A percentile compares a stretch with the other conserved stretches of the same genome.
phyloP scores from a whole-genome alignment of 129 eudicot species.

The Smallanthus sonchifolius region DNA sequence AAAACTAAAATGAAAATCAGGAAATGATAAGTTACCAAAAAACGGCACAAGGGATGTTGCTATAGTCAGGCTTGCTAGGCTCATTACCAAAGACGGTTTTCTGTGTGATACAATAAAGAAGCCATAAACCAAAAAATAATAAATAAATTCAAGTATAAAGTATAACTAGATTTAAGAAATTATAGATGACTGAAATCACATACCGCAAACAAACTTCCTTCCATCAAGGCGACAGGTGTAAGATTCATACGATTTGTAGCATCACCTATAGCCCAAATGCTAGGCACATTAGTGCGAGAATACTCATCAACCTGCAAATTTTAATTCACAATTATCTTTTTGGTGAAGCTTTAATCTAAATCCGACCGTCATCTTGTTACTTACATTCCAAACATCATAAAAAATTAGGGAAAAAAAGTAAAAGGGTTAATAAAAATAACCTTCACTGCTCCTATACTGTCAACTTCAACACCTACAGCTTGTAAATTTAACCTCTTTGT shows the following conservation, averaged over 20 bases:
- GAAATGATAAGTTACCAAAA: slow-evolving; percentile 57
- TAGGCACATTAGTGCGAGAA: slow-evolving; percentile 77
- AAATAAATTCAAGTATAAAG: not conserved
- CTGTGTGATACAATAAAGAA: slow-evolving; percentile 37
- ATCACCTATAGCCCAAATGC: slow-evolving; percentile 97
- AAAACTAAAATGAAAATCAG: not conserved
- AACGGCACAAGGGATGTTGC: slow-evolving; percentile 77
- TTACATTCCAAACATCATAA: not conserved
- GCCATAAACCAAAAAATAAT: not conserved
- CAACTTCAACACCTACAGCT: slow-evolving; percentile 87
- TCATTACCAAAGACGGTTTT: slow-evolving; percentile 86
- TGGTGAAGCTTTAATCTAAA: not conserved
- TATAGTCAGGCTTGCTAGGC: slow-evolving; percentile 68
- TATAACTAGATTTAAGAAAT: not conserved
- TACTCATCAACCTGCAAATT: slow-evolving; percentile 61
- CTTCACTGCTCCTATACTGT: slow-evolving; percentile 72
- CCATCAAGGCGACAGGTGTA: slow-evolving; percentile 96
- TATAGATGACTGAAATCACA: slow-evolving; percentile 25
- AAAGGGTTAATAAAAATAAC: slow-evolving; percentile 26
- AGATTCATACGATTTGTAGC: slow-evolving; percentile 91
- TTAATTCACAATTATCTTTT: not conserved
- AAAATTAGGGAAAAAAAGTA: slow-evolving; percentile 4
- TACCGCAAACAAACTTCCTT: slow-evolving; percentile 88
- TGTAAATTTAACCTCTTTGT: slow-evolving; percentile 82
- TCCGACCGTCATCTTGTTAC: not conserved